Percentiles rank a stretch among this genome's conserved stretches.
phyloP scores from a whole-genome alignment of 192 early-diverging fungal genomes.

The Podila clonocystis region DNA sequence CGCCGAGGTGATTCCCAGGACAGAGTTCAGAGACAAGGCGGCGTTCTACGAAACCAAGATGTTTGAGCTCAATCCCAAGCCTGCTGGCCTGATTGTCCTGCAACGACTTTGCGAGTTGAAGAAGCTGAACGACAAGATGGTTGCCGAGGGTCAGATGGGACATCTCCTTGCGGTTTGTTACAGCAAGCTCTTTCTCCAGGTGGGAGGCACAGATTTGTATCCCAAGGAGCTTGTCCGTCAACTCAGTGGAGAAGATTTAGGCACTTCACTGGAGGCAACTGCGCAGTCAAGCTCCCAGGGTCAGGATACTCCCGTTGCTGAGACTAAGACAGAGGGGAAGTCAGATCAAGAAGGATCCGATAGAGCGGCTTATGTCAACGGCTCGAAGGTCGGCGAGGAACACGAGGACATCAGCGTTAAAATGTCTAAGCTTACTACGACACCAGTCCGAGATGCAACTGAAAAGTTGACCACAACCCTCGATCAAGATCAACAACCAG shows the following conservation, averaged over 20 bases:
- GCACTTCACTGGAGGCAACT: not conserved
- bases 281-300: not conserved
- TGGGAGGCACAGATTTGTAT: slow-evolving; percentile 41
- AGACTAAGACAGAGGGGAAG: no score
- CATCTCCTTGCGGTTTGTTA: slow-evolving; percentile 42
- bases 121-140: slow-evolving; percentile 49
- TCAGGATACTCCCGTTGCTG: no score
- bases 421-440: no score
- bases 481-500: no score
- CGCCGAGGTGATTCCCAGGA: slow-evolving; percentile 44
- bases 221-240: slow-evolving; percentile 42
- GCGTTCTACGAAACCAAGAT: slow-evolving; percentile 40
- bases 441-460: no score
- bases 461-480: no score
- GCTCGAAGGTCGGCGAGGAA: no score
- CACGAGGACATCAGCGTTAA: no score
- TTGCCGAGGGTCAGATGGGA: slow-evolving; percentile 40
- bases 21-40: slow-evolving; percentile 44
- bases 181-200: slow-evolving; percentile 44
- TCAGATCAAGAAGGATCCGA: no score
- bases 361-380: no score
- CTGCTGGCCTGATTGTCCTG: slow-evolving; percentile 19
- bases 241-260: slow-evolving; percentile 7
- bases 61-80: slow-evolving; percentile 34
- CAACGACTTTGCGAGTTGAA: slow-evolving; percentile 42